A percentile compares a stretch with the other conserved stretches of the same genome.
Evolutionary conservation across 208 protist species (phyloP).

Genomic region (Blastocrithidia nonstop): DNA sequence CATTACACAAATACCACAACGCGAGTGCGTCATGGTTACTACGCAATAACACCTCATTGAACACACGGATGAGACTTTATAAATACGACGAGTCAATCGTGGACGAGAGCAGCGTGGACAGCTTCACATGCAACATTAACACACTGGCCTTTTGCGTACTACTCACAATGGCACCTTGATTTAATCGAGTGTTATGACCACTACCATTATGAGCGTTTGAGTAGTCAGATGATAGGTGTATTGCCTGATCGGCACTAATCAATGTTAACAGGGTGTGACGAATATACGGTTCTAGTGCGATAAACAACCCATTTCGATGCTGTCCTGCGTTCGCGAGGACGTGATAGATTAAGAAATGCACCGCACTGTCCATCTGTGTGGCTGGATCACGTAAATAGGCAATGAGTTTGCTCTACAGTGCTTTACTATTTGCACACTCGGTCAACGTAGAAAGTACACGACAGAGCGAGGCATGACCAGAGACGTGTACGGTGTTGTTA

Average conservation of each 20-base stretch:
- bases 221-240: neutral
- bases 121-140: slow-evolving; percentile 80
- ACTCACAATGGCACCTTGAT: too few species aligned
- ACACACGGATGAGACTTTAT: slow-evolving; percentile 67
- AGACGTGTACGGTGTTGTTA: slow-evolving; percentile 66
- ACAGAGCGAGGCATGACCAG: slow-evolving; percentile 40
- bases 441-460: slow-evolving; percentile 67
- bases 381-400: slow-evolving; percentile 49
- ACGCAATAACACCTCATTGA: slow-evolving; percentile 52
- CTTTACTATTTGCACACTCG: slow-evolving; percentile 65
- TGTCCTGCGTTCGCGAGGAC: slow-evolving; percentile 73
- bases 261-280: slow-evolving; percentile 67
- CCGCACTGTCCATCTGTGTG: slow-evolving; percentile 63
- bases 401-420: slow-evolving; percentile 57
- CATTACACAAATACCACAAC: slow-evolving; percentile 80
- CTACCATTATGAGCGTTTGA: slow-evolving; percentile 15
- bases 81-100: slow-evolving; percentile 70
- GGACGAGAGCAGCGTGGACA: slow-evolving; percentile 55
- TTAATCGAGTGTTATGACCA: too few species aligned
- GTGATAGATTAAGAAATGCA: slow-evolving; percentile 76
- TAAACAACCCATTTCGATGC: slow-evolving; percentile 68
- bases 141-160: slow-evolving; percentile 78
- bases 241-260: slow-evolving; percentile 29
- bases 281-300: slow-evolving; percentile 75
- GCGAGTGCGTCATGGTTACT: slow-evolving; percentile 81